Evolutionary conservation across 306 rosid genomes (phyloP), one percentile per base, ranked within the genome.

Genomic region (Fragaria vesca): DNA sequence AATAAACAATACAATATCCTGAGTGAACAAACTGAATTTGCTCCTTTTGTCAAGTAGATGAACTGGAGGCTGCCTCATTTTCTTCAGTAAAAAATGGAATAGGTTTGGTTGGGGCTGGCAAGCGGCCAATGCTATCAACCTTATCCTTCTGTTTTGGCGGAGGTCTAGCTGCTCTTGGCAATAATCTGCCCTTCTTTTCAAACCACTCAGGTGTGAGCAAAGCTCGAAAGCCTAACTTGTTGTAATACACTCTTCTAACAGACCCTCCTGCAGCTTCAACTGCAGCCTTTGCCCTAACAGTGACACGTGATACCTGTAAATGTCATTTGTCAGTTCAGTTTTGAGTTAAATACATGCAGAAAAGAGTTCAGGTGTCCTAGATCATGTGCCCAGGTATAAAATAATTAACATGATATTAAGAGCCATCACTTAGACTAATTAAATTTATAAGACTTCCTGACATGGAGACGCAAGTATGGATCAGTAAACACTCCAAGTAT

Each of bases 261-360:
- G 97, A 79, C 76, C 97, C 98, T 61, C 98, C 98, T 4, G 95
- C 92, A 50, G 97, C 95, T 89, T 94, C 97, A 43, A 94, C 95
- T 11, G 93, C 91, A 73, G 75, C 98, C 85, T 90, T 94, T 43
- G 98, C 97, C 85, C 97, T 83, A 52, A 86, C 97, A 15, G 98
- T 94, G 73, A 92, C 97, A 81, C 97, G 90, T 67, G 97, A 89
- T 73, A 94, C 98, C 98, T 94, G 84, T 40, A 79, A 72, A 72
- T 69, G 47, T 74, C 58, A 20, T 18, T 43, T 58, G 50, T 72
- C 61, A 81, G 75, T 32, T 69, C 28, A 75, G 30, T 71, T 77
- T 74, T 58, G 34, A 57, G 61, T 75, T 34, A 45, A 60, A 77
- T 26, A 20, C 66, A 47, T 21, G 9, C 60, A 70, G 4, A 30